These are phyloP conservation scores for Ogataea nakhonphanomensis DNA, from an alignment of 805 yeast genomes.

Conservation along the genomic window DNA sequence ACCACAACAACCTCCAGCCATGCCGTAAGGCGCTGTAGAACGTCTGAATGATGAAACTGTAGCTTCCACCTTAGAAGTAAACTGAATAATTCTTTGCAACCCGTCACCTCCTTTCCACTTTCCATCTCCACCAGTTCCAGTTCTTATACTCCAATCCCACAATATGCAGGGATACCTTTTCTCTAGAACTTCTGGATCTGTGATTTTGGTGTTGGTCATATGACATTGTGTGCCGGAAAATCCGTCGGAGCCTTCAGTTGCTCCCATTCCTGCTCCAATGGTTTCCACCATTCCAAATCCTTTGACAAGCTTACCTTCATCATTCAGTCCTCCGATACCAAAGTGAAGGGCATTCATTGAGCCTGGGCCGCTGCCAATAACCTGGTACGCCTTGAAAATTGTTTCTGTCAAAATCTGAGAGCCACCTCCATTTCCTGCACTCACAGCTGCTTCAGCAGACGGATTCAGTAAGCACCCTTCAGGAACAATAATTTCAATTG, in stretches of 20 bases:
- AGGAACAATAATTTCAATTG: constrained; percentile 32
- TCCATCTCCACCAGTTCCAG: constrained; percentile 49
- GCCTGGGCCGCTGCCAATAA: constrained; percentile 88
- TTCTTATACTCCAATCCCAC: constrained; percentile 43
- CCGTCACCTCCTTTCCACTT: constrained; percentile 52
- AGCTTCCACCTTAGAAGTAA: constrained; percentile 38
- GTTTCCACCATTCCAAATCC: constrained; percentile 57
- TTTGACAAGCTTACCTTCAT: constrained; percentile 13
- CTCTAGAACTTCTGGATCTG: constrained; percentile 54
- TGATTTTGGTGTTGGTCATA: constrained; percentile 34
- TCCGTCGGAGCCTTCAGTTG: constrained; percentile 33
- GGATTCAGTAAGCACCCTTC: constrained; percentile 36
- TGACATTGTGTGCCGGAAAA: constrained; percentile 52
- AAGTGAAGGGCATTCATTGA: constrained; percentile 86
- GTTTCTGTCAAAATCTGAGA: constrained; percentile 88
- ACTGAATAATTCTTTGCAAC: constrained; percentile 46
- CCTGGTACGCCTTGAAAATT: constrained; percentile 72
- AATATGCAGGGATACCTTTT: constrained; percentile 49
- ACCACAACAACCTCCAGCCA: constrained; percentile 53
- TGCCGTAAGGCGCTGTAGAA: constrained; percentile 52
- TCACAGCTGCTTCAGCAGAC: constrained; percentile 43
- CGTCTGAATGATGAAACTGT: constrained; percentile 51
- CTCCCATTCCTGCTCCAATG: constrained; percentile 56
- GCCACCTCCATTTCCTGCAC: constrained; percentile 62
- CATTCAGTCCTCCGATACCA: constrained; percentile 39